Conservation (phyloP, 352 stramenopile species). For the Globisporangium orthogonon region DNA sequence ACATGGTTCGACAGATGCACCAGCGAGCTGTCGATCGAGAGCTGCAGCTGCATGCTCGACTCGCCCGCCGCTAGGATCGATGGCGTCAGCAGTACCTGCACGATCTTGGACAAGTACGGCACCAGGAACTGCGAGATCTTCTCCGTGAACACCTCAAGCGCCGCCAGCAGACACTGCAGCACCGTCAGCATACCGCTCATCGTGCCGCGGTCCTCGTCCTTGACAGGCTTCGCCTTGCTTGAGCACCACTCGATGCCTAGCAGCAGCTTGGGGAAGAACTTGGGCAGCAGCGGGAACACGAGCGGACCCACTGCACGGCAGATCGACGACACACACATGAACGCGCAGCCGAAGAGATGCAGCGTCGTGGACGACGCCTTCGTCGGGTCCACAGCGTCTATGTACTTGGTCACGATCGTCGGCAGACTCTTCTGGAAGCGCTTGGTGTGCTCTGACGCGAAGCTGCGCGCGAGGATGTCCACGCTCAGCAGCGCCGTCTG, state of each 20-base stretch:
- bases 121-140: constrained; percentile 81
- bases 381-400: constrained; percentile 36
- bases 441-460: constrained; percentile 61
- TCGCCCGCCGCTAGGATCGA: constrained; percentile 26
- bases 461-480: constrained; percentile 79
- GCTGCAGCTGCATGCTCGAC: constrained; percentile 25
- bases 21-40: constrained; percentile 63
- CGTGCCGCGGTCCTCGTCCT: constrained; percentile 17
- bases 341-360: constrained; percentile 77
- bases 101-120: constrained; percentile 59
- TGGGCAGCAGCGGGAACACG: constrained; percentile 76
- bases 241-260: constrained; percentile 52
- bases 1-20: constrained; percentile 64
- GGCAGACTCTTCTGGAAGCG: constrained; percentile 66
- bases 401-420: constrained; percentile 65
- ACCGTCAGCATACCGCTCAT: constrained; percentile 37
- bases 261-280: constrained; percentile 79
- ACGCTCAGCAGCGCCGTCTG: constrained; percentile 82
- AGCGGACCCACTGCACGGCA: constrained; percentile 57
- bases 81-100: constrained; percentile 56
- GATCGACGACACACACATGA: constrained; percentile 77
- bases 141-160: constrained; percentile 77
- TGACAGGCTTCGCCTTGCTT: constrained; percentile 13
- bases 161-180: constrained; percentile 65
- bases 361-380: constrained; percentile 43